Evolutionary conservation across 2,329 filamentous ascomycete species (phyloP).

Genomic region (Neofusicoccum parvum): DNA sequence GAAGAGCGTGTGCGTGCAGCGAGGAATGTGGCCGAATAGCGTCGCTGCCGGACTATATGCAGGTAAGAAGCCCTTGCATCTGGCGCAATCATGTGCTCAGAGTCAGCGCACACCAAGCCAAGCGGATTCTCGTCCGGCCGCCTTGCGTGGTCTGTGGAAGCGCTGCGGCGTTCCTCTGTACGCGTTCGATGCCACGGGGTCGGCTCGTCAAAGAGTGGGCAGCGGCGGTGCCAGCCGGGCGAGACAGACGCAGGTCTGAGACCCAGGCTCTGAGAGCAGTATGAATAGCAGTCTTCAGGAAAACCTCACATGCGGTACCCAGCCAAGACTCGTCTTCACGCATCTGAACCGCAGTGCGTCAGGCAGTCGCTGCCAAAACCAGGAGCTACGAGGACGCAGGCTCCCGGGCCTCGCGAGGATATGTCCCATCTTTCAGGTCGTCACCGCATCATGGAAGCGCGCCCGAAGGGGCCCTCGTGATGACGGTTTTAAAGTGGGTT

Average conservation of each 20-base stretch:
- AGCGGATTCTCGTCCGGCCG: neutral
- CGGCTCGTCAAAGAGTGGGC: neutral
- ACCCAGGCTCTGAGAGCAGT: neutral
- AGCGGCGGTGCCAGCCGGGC: neutral
- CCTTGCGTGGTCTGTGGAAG: neutral
- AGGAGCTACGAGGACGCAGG: neutral
- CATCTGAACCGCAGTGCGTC: neutral
- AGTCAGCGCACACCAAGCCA: neutral
- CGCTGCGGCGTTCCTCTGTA: neutral
- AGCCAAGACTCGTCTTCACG: neutral
- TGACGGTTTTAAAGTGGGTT: conserved; percentile 80
- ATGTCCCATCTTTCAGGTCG: conserved; percentile 69
- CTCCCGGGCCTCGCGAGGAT: conserved; percentile 23
- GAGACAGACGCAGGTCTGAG: neutral
- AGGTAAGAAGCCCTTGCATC: conserved; percentile 16
- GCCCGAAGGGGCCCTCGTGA: conserved; percentile 66
- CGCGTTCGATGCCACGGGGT: too few species aligned
- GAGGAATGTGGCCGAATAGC: conserved; percentile 10
- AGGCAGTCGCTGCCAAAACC: neutral
- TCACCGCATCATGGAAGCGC: conserved; percentile 68
- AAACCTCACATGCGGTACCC: neutral
- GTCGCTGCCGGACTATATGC: neutral
- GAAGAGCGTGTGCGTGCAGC: neutral
- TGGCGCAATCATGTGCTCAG: conserved; percentile 4
- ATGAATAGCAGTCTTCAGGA: neutral